Conservation (phyloP, 2,329 filamentous ascomycete genomes). For the Arthrobotrys conoides region DNA sequence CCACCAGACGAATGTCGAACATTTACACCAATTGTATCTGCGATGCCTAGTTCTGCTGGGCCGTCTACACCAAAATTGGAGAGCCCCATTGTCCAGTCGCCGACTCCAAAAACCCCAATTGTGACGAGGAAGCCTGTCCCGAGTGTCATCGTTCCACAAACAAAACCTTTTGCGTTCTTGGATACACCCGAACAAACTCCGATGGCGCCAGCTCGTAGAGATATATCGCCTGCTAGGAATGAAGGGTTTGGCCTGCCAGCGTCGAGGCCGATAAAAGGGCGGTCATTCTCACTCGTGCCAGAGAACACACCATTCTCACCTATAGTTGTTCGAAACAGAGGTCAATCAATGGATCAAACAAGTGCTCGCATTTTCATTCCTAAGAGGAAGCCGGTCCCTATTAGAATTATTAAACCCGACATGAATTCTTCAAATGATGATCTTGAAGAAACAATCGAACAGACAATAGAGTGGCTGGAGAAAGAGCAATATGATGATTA, state of each 20-base stretch:
- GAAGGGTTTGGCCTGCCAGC: constrained; percentile 51
- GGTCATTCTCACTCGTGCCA: constrained; percentile 53
- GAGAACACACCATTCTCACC: constrained; percentile 53
- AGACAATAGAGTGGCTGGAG: constrained; percentile 55
- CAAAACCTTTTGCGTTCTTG: constrained; percentile 49
- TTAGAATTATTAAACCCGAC: constrained; percentile 27
- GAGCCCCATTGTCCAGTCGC: constrained; percentile 32
- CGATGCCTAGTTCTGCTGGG: constrained; percentile 25
- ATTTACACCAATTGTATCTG: constrained; percentile 25
- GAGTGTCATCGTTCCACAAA: constrained; percentile 53
- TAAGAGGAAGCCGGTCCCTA: constrained; percentile 54
- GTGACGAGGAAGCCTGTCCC: constrained; percentile 55
- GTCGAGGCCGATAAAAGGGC: constrained; percentile 53
- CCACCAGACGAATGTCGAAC: constrained; percentile 46
- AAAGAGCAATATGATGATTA: constrained; percentile 50
- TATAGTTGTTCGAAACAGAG: constrained; percentile 47
- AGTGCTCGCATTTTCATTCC: constrained; percentile 44
- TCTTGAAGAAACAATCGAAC: constrained; percentile 56
- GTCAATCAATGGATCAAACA: constrained; percentile 57
- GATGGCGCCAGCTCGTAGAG: constrained; percentile 41
- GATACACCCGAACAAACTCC: constrained; percentile 58
- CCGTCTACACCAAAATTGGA: constrained; percentile 50
- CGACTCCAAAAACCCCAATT: constrained; percentile 44
- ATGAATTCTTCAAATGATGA: constrained; percentile 30
- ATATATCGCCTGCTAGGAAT: constrained; percentile 51